These are phyloP conservation scores for Blepharisma japonicum DNA, from an alignment of 73 alveolate genomes.

Conservation along the genomic window DNA sequence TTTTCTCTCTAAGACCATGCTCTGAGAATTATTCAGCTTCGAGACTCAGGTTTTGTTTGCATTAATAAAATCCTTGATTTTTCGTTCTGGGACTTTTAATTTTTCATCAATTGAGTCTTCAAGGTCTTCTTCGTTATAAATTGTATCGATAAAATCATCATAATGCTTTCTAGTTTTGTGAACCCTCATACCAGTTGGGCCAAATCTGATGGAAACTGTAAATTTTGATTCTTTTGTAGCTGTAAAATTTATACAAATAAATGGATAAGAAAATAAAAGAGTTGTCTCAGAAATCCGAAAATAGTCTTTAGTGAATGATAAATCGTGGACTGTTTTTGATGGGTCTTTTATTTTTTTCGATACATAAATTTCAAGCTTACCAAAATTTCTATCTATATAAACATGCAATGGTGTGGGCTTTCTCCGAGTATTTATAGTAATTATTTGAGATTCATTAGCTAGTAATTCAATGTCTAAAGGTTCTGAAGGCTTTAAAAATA, in stretches of 20 bases:
- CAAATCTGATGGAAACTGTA: conserved; percentile 17
- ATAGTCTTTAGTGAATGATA: background rate
- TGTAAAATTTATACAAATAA: conserved; percentile 3
- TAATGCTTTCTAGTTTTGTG: too few relatives aligned
- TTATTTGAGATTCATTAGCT: conserved; percentile 4
- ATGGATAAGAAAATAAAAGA: background rate
- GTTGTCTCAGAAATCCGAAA: background rate
- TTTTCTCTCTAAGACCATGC: background rate
- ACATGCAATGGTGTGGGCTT: conserved; percentile 2
- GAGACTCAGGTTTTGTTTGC: too few relatives aligned
- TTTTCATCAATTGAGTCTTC: too few relatives aligned
- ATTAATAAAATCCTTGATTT: too few relatives aligned
- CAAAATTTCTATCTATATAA: background rate
- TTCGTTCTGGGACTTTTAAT: too few relatives aligned
- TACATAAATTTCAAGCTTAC: background rate
- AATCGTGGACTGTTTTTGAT: background rate
- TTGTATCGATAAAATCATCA: too few relatives aligned
- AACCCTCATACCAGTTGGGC: background rate
- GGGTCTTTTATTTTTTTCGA: conserved; percentile 23
- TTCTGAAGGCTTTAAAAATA: background rate
- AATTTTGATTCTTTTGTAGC: conserved; percentile 19
- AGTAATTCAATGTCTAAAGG: background rate
- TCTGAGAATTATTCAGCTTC: too few relatives aligned
- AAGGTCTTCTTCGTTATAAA: too few relatives aligned
- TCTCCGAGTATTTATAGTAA: background rate